These are phyloP conservation scores for Naganishia randhawae DNA, from an alignment of 768 basidiomycete species.

Conservation along the genomic window DNA sequence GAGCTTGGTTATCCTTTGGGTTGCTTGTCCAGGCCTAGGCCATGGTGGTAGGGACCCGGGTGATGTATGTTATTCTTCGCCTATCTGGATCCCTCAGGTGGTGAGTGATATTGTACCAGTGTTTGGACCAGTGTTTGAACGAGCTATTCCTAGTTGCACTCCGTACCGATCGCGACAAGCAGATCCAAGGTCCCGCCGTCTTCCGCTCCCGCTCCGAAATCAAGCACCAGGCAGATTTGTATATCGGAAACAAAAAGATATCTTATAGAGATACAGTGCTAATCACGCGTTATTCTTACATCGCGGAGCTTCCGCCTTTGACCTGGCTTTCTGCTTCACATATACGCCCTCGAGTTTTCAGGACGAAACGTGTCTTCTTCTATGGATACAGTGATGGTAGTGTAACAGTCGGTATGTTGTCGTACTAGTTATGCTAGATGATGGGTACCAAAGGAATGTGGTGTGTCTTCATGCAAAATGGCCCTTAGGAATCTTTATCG, in stretches of 20 bases:
- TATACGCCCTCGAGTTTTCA: neutral
- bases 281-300: neutral
- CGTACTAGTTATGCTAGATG: neutral
- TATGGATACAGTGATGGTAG: constrained; percentile 1
- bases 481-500: neutral
- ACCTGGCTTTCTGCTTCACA: neutral
- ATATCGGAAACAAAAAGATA: neutral
- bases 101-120: too few relatives aligned
- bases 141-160: too few relatives aligned
- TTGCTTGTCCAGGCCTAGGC: too few relatives aligned
- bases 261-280: neutral
- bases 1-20: neutral
- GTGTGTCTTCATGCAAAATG: neutral
- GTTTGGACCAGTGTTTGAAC: too few relatives aligned
- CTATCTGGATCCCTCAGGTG: too few relatives aligned
- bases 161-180: too few relatives aligned
- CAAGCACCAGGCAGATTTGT: neutral
- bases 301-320: neutral
- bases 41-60: neutral
- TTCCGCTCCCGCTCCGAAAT: neutral
- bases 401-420: neutral
- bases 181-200: neutral
- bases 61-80: too few relatives aligned
- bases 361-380: neutral
- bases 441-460: neutral